Conservation (phyloP, 1,139 yeast genomes). For the Magnusiomyces suaveolens region DNA sequence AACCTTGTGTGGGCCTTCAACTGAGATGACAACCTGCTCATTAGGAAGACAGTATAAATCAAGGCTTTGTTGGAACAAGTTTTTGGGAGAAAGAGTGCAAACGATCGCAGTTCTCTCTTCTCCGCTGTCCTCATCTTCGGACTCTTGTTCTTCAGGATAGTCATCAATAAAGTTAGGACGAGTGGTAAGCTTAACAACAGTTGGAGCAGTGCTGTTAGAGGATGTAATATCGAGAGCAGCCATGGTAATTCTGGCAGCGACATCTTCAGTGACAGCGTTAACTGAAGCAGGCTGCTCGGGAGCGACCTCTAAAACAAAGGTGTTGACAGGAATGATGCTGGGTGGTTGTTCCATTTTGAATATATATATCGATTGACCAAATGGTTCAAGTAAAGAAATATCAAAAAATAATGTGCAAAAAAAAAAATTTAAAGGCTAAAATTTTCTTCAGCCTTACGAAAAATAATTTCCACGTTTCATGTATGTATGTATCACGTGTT, state of each 20-base stretch:
- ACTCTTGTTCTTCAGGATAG: constrained; percentile 18
- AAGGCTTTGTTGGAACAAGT: constrained; percentile 71
- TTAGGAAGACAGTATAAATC: constrained; percentile 87
- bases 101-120: constrained; percentile 49
- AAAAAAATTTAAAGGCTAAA: too few relatives aligned
- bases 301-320: constrained; percentile 42
- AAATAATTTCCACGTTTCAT: too few relatives aligned
- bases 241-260: constrained; percentile 81
- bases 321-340: constrained; percentile 11
- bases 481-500: too few relatives aligned
- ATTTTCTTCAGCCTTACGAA: too few relatives aligned
- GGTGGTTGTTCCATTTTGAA: constrained; percentile 7
- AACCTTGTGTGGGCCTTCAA: constrained; percentile 88
- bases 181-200: constrained; percentile 14
- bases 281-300: constrained; percentile 85
- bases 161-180: constrained; percentile 21
- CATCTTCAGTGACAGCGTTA: constrained; percentile 58
- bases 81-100: constrained; percentile 82
- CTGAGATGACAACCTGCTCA: constrained; percentile 90
- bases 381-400: neutral
- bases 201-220: constrained; percentile 42
- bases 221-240: constrained; percentile 79
- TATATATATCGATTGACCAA: neutral
- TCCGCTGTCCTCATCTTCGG: constrained; percentile 20
- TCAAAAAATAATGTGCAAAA: neutral